Evolutionary conservation across 192 early-diverging fungal species (phyloP).

Genomic region (Funneliformis mosseae): DNA sequence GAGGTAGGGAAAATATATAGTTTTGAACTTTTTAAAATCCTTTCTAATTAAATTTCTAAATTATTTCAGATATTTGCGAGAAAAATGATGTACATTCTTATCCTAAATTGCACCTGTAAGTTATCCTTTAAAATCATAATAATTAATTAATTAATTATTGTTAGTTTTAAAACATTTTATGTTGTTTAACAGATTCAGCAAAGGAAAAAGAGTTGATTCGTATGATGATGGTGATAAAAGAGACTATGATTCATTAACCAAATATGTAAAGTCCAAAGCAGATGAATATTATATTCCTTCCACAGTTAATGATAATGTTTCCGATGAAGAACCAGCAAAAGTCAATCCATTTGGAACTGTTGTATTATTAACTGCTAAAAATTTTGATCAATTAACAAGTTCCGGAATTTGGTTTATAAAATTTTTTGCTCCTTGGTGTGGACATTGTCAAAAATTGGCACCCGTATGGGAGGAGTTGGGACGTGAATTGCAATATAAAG

Average conservation of each 20-base stretch:
- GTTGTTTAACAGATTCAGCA: conserved; percentile 33
- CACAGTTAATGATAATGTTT: background rate
- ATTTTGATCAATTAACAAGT: conserved; percentile 55
- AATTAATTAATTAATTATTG: background rate
- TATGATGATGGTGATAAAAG: conserved; percentile 46
- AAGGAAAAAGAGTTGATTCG: conserved; percentile 34
- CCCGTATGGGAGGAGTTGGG: conserved; percentile 79
- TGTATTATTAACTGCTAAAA: conserved; percentile 55
- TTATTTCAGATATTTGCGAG: conserved; percentile 37
- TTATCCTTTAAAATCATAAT: background rate
- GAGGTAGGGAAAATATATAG: conserved; percentile 44
- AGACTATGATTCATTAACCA: conserved; percentile 30
- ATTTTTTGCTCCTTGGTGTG: conserved; percentile 91
- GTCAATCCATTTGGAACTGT: conserved; percentile 60
- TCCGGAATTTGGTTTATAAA: conserved; percentile 81
- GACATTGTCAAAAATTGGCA: conserved; percentile 83
- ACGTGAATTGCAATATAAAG: conserved; percentile 56
- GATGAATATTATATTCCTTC: conserved; percentile 32
- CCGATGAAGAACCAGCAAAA: conserved; percentile 31
- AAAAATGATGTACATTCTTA: conserved; percentile 42
- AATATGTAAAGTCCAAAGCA: conserved; percentile 35
- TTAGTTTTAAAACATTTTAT: background rate
- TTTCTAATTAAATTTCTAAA: conserved; percentile 37
- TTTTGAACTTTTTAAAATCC: conserved; percentile 39
- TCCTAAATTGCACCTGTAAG: conserved; percentile 27